Base-by-base conservation (phyloP, 1,284 basidiomycete genomes). In the Irpex sp. region DNA sequence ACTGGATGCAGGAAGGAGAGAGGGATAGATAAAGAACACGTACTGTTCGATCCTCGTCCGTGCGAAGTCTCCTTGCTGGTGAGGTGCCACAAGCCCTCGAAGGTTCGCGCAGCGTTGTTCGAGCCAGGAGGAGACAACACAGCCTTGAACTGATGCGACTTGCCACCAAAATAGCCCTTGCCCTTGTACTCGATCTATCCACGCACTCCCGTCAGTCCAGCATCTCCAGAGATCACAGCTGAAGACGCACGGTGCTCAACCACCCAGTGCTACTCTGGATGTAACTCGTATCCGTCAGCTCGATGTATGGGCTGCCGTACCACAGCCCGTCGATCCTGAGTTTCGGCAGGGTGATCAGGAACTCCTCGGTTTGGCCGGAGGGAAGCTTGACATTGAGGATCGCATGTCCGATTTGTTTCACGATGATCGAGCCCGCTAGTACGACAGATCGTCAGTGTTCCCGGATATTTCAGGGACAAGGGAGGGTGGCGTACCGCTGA, bases 381-480 rank as follows among this genome's bases (percentile, higher is more conserved):
- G 86, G 80, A 21, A 88, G 78, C 61, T 83, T 78, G 62, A 97
- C 82, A 11, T 86, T 91, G 50, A 99, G 80, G 35, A 92, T 77
- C 5, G 96, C 96, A 71, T 99, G 97, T 5, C 97, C 97, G 67
- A 98, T 92, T 77, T 99, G 97, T 78, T 94, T 95, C 60, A 99
- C 97, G 77, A 87, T 89, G 67, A 91, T 89, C 60, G 84, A 85
- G 33, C 87, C 88, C 64, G 78, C 85, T 87, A 68, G 26, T 2
- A 55, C 33, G 8, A 33, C 9, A 47, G 35, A 37, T 57, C 19
- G 56, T 33, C 33, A 43, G 33, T 56, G 46, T 57, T 58, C 63
- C 51, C 58, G 37, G 53, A 31, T 5, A 19, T 53, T n/a, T 36
- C 2, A 43, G 15, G 15, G 15, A 43, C 15, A 8, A 43, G 15